Percentiles rank a stretch among this genome's conserved stretches.
Conservation (phyloP, 352 stramenopile genomes). For the Phytophthora kernoviae region DNA sequence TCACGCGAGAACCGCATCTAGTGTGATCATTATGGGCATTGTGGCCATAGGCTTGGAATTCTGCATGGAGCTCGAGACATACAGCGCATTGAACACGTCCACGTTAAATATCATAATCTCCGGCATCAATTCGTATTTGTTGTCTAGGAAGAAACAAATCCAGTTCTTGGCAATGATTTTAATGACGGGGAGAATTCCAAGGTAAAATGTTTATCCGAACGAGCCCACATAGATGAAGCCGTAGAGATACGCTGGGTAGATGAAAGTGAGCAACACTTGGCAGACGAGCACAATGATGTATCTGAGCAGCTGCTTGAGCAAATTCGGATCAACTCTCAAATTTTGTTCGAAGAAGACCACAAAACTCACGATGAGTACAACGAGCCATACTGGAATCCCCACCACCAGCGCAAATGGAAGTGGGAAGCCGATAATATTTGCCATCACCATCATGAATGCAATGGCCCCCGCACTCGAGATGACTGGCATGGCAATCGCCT, state of each 20-base stretch:
- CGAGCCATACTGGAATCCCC: constrained; percentile 22
- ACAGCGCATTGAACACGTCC: constrained; percentile 50
- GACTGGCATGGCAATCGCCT: constrained; percentile 7
- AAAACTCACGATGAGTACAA: constrained; percentile 23
- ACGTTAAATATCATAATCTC: constrained; percentile 54
- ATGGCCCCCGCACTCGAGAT: constrained; percentile 24
- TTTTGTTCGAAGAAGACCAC: constrained; percentile 5
- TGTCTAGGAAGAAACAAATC: constrained; percentile 17
- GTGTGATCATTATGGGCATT: constrained; percentile 20
- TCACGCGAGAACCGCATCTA: constrained; percentile 34
- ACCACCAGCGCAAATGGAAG: constrained; percentile 43
- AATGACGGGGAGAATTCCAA: constrained; percentile 38
- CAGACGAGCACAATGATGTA: constrained; percentile 9
- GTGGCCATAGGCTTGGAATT: constrained; percentile 29
- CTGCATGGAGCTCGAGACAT: constrained; percentile 42
- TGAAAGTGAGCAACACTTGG: constrained; percentile 22
- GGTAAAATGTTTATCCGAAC: constrained; percentile 23
- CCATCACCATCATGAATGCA: constrained; percentile 30
- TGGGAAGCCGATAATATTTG: constrained; percentile 40
- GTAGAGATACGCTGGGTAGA: constrained; percentile 50
- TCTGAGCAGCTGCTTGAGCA: constrained; percentile 7
- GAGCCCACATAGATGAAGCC: constrained; percentile 25
- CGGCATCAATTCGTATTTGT: constrained; percentile 31
- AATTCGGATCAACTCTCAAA: constrained; percentile 1
- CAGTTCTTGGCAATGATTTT: constrained; percentile 50